Conservation (phyloP, 1,284 basidiomycete species). For the Moesziomyces globuligerus region DNA sequence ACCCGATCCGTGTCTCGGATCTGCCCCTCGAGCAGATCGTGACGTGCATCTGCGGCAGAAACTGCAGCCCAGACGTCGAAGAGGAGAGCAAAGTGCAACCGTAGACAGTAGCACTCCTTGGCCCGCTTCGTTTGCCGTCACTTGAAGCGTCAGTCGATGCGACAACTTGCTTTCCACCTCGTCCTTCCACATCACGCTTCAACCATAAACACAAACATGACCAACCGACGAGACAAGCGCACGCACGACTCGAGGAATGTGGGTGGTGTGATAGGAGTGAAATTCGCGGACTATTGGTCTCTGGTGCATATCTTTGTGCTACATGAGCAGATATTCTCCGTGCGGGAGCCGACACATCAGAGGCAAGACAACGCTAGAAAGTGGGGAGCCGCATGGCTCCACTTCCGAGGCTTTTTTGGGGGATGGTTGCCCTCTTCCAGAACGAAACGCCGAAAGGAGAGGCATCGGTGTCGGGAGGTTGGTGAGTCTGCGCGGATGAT, state of each 20-base stretch:
- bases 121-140: no score
- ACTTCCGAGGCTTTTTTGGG: slow-evolving; percentile 47
- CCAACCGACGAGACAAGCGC: slow-evolving; percentile 1
- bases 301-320: slow-evolving; percentile 54
- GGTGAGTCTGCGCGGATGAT: not conserved
- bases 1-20: no score
- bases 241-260: not conserved
- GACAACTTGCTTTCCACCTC: no score
- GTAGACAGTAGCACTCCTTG: no score
- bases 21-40: no score
- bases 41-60: no score
- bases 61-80: no score
- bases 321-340: slow-evolving; percentile 49
- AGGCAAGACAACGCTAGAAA: slow-evolving; percentile 57
- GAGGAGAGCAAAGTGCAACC: no score
- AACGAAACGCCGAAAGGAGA: slow-evolving; percentile 3
- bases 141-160: no score
- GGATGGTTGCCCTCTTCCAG: not conserved
- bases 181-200: no score
- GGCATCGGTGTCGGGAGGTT: not conserved
- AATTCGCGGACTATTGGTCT: slow-evolving; percentile 57
- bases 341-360: slow-evolving; percentile 54
- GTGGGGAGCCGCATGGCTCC: slow-evolving; percentile 4
- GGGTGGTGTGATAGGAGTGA: slow-evolving; percentile 3
- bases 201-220: no score